Base-by-base conservation (phyloP, 768 basidiomycete species). In the Suillus hirtellus region DNA sequence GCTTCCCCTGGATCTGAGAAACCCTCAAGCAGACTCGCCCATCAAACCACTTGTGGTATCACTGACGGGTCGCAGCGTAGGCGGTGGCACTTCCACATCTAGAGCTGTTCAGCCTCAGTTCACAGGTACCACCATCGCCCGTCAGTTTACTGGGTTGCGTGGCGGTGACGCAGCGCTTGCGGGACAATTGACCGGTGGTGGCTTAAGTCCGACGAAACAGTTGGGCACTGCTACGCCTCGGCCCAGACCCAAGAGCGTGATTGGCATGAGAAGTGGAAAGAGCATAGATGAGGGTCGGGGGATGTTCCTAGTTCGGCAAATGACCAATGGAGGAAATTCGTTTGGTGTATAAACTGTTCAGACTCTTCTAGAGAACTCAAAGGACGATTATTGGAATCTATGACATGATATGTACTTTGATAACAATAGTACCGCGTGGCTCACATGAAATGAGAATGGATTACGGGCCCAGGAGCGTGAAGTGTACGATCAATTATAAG, bases 201-300 rank as follows among this genome's bases (percentile, higher is more conserved):
- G 87, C 3, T 66, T 86, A 65, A 89, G 86, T 68, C 89, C 92
- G 14, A 91, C 89, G 40, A 93, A 92, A 71, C 86, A 88, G 67
- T 63, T 88, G 59, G 82, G 81, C 42, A 77, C 77, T 12, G 69
- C 61, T 1, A 72, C 69, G 17, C 72, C 77, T 21, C 79, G 86
- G 49, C 85, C 89, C 10, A 78, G 92, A 61, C 92, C 92, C 12
- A 92, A 89, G 80, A 92, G 89, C 69, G 88, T 90, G 31, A 85
- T 89, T 62, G 90, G 89, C 15, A 85, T 89, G 75, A 80, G 90
- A 67, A 82, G 77, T 63, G 81, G 77, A 27, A 86, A 84, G 70
- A 87, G 86, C 62, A 71, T 82, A 35, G 90, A 90, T 66, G 89
- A 90, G 71, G 89, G 86, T 43, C 83, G 75, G 60, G 75, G 84